Evolutionary conservation across 371 early-diverging fungal genomes (phyloP).

Genomic region (Sporodiniella umbellata): DNA sequence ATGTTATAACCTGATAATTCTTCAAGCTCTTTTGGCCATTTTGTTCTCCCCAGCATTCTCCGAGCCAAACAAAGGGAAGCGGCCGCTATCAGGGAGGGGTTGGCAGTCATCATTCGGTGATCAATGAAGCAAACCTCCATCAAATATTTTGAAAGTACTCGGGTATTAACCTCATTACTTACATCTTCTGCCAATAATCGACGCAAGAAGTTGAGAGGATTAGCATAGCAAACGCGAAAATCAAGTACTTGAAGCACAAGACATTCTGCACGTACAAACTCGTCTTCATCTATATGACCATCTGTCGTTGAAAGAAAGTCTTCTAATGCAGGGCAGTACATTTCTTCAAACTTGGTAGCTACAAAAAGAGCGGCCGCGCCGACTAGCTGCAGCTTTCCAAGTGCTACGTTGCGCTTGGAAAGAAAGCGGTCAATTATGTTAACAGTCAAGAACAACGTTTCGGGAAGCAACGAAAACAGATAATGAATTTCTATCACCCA

Average conservation of each 20-base stretch:
- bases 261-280: conserved; percentile 86
- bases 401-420: conserved; percentile 75
- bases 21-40: conserved; percentile 72
- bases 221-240: conserved; percentile 83
- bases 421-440: conserved; percentile 98
- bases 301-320: conserved; percentile 84
- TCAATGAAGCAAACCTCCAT: conserved; percentile 94
- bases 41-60: conserved; percentile 73
- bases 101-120: conserved; percentile 69
- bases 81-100: conserved; percentile 84
- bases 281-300: conserved; percentile 71
- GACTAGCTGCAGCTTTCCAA: conserved; percentile 95
- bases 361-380: conserved; percentile 93
- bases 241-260: conserved; percentile 83
- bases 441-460: conserved; percentile 93
- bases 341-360: conserved; percentile 98
- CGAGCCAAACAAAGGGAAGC: conserved; percentile 88
- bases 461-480: conserved; percentile 90
- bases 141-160: conserved; percentile 94
- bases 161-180: conserved; percentile 79
- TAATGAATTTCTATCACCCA: conserved; percentile 90
- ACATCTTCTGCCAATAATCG: conserved; percentile 85
- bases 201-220: conserved; percentile 89
- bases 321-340: conserved; percentile 74
- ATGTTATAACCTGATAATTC: conserved; percentile 78